These are phyloP conservation scores for Malassezia cuniculi DNA, from an alignment of 1,284 basidiomycete species.

Conservation along the genomic window DNA sequence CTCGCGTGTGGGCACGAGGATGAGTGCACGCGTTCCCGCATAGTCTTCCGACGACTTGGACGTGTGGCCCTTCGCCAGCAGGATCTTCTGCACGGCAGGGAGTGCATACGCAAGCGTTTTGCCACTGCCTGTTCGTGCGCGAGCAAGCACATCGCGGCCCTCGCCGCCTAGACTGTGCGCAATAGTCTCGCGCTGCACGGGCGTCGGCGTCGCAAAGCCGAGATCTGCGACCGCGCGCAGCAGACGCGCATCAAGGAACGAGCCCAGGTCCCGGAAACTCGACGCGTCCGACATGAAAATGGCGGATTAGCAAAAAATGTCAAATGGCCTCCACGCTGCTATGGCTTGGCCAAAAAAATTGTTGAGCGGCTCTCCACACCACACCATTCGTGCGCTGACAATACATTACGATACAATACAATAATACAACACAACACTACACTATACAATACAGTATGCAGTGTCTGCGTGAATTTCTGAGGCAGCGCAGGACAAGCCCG, in stretches of 20 bases:
- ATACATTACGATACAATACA: too few relatives aligned
- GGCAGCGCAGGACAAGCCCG: too few relatives aligned
- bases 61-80: slow-evolving; percentile 56
- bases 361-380: too few relatives aligned
- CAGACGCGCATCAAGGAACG: slow-evolving; percentile 62
- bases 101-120: slow-evolving; percentile 95
- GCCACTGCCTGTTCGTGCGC: slow-evolving; percentile 86
- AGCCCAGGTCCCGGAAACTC: slow-evolving; percentile 48
- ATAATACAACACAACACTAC: too few relatives aligned
- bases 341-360: slow-evolving; percentile 3
- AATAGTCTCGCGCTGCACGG: slow-evolving; percentile 63
- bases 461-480: not conserved
- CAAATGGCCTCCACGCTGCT: not conserved
- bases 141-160: slow-evolving; percentile 78
- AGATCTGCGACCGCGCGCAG: slow-evolving; percentile 63
- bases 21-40: slow-evolving; percentile 62
- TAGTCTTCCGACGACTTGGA: slow-evolving; percentile 46
- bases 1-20: slow-evolving; percentile 88
- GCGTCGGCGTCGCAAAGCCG: slow-evolving; percentile 67
- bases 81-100: slow-evolving; percentile 75
- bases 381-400: too few relatives aligned
- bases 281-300: not conserved
- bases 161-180: slow-evolving; percentile 63
- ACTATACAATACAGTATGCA: too few relatives aligned
- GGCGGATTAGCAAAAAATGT: not conserved